A percentile compares a stretch with the other conserved stretches of the same genome.
Evolutionary conservation across 2,329 filamentous ascomycete genomes (phyloP).

Genomic region (Nannizzia gypsea): DNA sequence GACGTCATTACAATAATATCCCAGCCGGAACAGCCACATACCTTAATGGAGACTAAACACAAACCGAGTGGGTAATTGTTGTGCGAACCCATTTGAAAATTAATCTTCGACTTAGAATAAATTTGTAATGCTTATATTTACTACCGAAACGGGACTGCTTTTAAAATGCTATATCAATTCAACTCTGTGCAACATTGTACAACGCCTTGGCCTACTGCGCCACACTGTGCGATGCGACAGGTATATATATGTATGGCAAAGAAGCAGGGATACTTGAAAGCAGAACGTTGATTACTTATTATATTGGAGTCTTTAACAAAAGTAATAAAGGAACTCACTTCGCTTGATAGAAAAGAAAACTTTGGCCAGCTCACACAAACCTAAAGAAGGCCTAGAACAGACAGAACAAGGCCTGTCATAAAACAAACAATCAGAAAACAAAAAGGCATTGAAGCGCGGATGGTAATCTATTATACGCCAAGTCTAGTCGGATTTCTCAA

Average conservation of each 20-base stretch:
- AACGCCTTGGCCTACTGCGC: too few relatives aligned
- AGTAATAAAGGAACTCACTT: not conserved
- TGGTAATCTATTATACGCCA: not conserved
- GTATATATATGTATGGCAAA: not conserved
- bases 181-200: not conserved
- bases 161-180: not conserved
- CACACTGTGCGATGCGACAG: not conserved
- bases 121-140: too few relatives aligned
- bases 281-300: not conserved
- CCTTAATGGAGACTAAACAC: not conserved
- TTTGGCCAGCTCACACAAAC: not conserved
- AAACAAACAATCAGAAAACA: not conserved
- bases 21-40: not conserved
- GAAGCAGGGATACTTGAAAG: not conserved
- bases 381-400: not conserved
- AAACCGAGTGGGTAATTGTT: not conserved
- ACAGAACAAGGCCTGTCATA: not conserved
- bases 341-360: not conserved
- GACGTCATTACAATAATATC: constrained; percentile 46
- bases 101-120: not conserved
- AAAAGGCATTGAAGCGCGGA: not conserved
- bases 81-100: not conserved
- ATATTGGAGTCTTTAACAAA: not conserved
- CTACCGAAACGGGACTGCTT: too few relatives aligned
- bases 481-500: not conserved